phyloP scores from a whole-genome alignment of 2,329 filamentous ascomycete species.

The Ophiostoma ips region DNA sequence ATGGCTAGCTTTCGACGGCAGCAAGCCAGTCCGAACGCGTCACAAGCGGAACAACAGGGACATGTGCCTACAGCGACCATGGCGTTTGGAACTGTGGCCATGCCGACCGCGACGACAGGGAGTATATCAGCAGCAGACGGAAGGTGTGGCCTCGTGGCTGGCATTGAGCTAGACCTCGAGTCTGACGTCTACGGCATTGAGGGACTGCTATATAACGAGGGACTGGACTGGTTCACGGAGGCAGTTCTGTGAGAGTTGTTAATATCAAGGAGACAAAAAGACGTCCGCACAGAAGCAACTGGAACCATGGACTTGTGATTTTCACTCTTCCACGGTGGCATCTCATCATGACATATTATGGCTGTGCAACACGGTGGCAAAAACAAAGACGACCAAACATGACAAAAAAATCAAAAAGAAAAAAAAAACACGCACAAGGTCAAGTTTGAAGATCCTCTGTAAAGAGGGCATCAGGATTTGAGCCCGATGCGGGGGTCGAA shows the following conservation, averaged over 20 bases:
- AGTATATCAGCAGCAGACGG: neutral
- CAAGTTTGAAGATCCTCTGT: neutral
- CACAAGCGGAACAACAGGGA: neutral
- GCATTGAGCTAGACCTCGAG: slow-evolving; percentile 8
- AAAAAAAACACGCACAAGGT: neutral
- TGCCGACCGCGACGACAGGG: neutral
- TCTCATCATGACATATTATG: too few relatives aligned
- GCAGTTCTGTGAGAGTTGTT: neutral
- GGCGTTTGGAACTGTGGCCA: neutral
- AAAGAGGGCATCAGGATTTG: slow-evolving; percentile 24
- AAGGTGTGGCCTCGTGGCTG: neutral
- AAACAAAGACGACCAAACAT: neutral
- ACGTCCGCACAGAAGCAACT: too few relatives aligned
- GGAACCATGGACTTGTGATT: too few relatives aligned
- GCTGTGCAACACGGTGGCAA: too few relatives aligned
- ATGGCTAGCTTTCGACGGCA: too few relatives aligned
- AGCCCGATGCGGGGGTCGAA: slow-evolving; percentile 35
- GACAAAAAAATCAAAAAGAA: neutral
- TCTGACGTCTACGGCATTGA: slow-evolving; percentile 7
- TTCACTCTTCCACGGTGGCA: too few relatives aligned
- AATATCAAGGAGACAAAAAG: too few relatives aligned
- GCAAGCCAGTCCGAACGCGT: neutral
- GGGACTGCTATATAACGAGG: slow-evolving; percentile 4
- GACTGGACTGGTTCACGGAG: neutral
- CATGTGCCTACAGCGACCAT: neutral